phyloP scores from a whole-genome alignment of 2,329 filamentous ascomycete species.

The Plectosphaerella plurivora region DNA sequence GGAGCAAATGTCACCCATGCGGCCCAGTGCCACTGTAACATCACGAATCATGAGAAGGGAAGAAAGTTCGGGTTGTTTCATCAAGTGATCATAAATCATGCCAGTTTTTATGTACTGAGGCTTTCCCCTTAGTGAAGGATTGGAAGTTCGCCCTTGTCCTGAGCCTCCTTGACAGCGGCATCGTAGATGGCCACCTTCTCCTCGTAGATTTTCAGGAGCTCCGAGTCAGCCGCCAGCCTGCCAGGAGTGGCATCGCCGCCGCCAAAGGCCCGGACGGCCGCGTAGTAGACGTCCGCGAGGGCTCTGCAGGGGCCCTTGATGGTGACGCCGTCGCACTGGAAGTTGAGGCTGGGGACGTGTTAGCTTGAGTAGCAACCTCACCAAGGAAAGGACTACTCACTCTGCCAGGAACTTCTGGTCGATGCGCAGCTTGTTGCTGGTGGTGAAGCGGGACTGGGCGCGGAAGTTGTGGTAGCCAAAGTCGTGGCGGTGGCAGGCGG shows the following conservation, averaged over 20 bases:
- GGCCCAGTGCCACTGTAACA: too few relatives aligned
- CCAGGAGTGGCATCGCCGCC: constrained; percentile 22
- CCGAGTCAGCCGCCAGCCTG: constrained; percentile 19
- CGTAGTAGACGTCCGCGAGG: constrained; percentile 35
- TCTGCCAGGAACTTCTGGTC: constrained; percentile 46
- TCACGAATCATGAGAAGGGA: too few relatives aligned
- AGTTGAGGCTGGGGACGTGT: constrained; percentile 23
- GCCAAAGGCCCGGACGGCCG: constrained; percentile 30
- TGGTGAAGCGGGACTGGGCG: constrained; percentile 40
- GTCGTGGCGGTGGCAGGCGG: constrained; percentile 49
- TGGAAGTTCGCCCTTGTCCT: constrained; percentile 24
- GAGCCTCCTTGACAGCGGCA: constrained; percentile 27
- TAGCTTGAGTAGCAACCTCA: neutral
- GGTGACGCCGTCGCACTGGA: constrained; percentile 24
- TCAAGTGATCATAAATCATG: too few relatives aligned
- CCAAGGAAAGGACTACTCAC: constrained; percentile 18
- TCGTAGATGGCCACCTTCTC: constrained; percentile 28
- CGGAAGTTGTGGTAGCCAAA: constrained; percentile 54
- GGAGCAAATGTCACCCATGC: too few relatives aligned
- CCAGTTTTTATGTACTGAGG: too few relatives aligned
- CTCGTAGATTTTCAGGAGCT: constrained; percentile 25
- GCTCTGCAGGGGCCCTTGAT: constrained; percentile 20
- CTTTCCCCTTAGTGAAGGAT: neutral
- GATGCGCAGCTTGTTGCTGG: constrained; percentile 33
- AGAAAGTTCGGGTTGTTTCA: too few relatives aligned